Evolutionary conservation across 2,329 filamentous ascomycete genomes (phyloP).

Genomic region (Phaeosphaeriaceae sp.): DNA sequence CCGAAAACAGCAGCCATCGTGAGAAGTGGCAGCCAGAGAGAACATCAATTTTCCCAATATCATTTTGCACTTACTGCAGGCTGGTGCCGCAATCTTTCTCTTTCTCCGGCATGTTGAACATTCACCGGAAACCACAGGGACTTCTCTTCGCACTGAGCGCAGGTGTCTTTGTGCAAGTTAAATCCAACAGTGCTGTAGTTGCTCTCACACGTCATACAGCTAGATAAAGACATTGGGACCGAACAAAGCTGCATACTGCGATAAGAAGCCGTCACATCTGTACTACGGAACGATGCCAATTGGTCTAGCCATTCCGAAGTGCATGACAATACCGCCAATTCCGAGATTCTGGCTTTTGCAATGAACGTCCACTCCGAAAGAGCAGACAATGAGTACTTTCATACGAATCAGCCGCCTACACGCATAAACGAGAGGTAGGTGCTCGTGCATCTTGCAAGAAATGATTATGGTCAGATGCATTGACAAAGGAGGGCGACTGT

Average conservation of each 20-base stretch:
- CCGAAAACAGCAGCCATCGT: background rate
- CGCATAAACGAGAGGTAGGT: background rate
- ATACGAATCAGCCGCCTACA: background rate
- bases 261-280: background rate
- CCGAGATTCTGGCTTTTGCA: background rate
- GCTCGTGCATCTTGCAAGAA: background rate
- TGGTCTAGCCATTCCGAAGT: background rate
- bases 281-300: background rate
- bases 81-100: background rate
- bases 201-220: background rate
- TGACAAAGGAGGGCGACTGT: too few species aligned
- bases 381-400: background rate
- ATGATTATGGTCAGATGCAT: background rate
- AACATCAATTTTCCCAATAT: background rate
- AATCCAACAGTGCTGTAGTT: background rate
- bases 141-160: background rate
- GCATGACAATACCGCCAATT: background rate
- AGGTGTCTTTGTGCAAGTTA: background rate
- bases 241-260: background rate
- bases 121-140: background rate
- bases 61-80: background rate
- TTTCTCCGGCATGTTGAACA: background rate
- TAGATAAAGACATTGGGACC: background rate
- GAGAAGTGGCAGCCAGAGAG: background rate
- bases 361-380: background rate